phyloP scores from a whole-genome alignment of 495 filamentous ascomycete genomes.

The Bryoglossum gracile region DNA sequence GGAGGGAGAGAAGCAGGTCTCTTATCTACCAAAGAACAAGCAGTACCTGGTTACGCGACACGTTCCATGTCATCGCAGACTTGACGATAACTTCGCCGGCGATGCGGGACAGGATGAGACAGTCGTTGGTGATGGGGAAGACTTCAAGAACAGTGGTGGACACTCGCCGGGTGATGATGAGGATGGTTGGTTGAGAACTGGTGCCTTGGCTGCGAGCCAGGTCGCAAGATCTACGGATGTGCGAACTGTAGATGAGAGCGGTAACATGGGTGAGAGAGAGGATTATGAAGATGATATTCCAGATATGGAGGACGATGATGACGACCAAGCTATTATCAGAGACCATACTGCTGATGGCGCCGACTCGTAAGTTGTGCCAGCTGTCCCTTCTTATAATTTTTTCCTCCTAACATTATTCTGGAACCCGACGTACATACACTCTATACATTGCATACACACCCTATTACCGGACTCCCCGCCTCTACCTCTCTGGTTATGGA shows the following conservation, averaged over 20 bases:
- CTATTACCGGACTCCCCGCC: slow-evolving; percentile 92
- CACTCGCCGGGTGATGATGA: slow-evolving; percentile 51
- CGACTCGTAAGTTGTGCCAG: slow-evolving; percentile 67
- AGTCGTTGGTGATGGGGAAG: slow-evolving; percentile 70
- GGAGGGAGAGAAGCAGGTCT: slow-evolving; percentile 72
- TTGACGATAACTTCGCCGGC: slow-evolving; percentile 89
- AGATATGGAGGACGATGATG: slow-evolving; percentile 96
- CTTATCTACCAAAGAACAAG: slow-evolving; percentile 80
- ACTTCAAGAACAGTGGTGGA: slow-evolving; percentile 43
- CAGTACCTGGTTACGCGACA: slow-evolving; percentile 93
- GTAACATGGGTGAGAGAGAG: slow-evolving; percentile 68
- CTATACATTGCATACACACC: slow-evolving; percentile 97
- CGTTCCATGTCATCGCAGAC: slow-evolving; percentile 82
- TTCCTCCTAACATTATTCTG: too few relatives aligned
- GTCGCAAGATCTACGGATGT: slow-evolving; percentile 73
- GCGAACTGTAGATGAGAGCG: slow-evolving; percentile 73
- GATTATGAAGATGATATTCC: slow-evolving; percentile 85
- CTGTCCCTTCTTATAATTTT: too few relatives aligned
- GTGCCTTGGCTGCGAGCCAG: slow-evolving; percentile 63
- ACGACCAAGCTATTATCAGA: slow-evolving; percentile 94
- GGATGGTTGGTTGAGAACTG: slow-evolving; percentile 87
- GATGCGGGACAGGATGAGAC: slow-evolving; percentile 79
- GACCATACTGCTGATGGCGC: slow-evolving; percentile 56
- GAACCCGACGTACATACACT: slow-evolving; percentile 83
- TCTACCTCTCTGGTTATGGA: slow-evolving; percentile 89